Evolutionary conservation across 345 rosid genomes (phyloP), one percentile per base, ranked within the genome.

Genomic region (Syzygium grande): DNA sequence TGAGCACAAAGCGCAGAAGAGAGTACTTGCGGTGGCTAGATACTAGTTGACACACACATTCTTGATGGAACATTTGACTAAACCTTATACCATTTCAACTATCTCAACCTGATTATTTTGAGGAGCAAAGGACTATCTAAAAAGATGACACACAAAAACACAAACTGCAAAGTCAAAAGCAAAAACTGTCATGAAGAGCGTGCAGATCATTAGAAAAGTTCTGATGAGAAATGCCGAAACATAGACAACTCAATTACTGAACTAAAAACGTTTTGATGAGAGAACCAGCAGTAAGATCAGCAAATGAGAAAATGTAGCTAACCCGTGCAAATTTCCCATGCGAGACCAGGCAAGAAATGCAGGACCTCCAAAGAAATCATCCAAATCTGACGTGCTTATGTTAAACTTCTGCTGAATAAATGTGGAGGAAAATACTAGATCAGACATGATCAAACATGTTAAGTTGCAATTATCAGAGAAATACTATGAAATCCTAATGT

Each of bases 331-430:
- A 89, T 95, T 95, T 90, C 91, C 95, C 96, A 94, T 95, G 51
- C 95, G 96, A 52, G 94, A 94, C 97, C 97, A 94, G 34, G 97
- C 95, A 83, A 95, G 95, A 93, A 95, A 95, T 87, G 94, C 97
- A 85, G 97, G 97, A 46, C 97, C 97, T 80, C 96, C 95, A 88
- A 95, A 95, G 90, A 95, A 94, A 89, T 92, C 92, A 90, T 92
- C 94, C 92, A 95, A 88, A 80, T 94, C 92, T 63, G 92, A 91
- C 43, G 34, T 88, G 88, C 94, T 93, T 27, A 93, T 88, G 87
- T 95, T 94, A 87, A 91, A 94, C 89, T 91, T 93, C 95, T 95
- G 94, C 88, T 88, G 65, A 85, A 87, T 88, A 41, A 65, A 55
- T 73, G 46, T 84, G 25, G 61, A 51, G 23, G 58, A 29, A 29